Evolutionary conservation across 2,329 filamentous ascomycete species (phyloP), one percentile per base, ranked within the genome.

Genomic region (Colletotrichum sublineola): DNA sequence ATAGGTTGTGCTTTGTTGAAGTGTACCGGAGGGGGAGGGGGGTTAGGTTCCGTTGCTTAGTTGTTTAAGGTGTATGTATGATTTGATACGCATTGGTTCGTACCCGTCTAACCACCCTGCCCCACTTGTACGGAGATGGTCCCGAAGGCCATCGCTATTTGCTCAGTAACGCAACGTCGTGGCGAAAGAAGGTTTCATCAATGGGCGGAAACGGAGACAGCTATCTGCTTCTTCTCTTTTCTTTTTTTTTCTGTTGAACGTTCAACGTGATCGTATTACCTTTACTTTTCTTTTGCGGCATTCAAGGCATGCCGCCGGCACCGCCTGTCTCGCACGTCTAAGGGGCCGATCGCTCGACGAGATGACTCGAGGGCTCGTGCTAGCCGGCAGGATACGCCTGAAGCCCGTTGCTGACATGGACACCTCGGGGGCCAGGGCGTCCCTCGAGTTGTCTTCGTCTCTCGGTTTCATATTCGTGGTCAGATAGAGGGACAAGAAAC

Each of bases 251-350:
- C 24, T 24, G 24, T 36, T 8, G 8, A 20, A 12, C n/a, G 29
- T 3, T 14, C 7, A 56, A 8, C 24, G 11, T 8, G 14, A 7
- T 15, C 3, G 20, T 1, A 15, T 31, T 72, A 67, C 68, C 68
- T 72, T 74, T 33, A 68, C 64, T 60, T 74, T 74, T 9, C 63
- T 24, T n/a, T 36, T 65, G 20, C 72, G 68, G 38, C 72, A 72
- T 12, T 48, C 63, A 5, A 72, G 55, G 31, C 68, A 74, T 0
- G 72, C 72, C 2, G 68, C 68, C 5, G 53, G 67, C 3, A 74
- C 68, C 4, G 53, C 44, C 31, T 69, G 69, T 20, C 69, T 69
- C 3, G 44, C 50, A 18, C 46, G 57, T n/a, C 48, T 50, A 33
- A 58, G 36, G 7, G 57, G 68, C 0, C 36, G 50, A 5, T 68